Base-by-base conservation (phyloP, 2,329 filamentous ascomycete genomes). In the Aschersonia sp. region DNA sequence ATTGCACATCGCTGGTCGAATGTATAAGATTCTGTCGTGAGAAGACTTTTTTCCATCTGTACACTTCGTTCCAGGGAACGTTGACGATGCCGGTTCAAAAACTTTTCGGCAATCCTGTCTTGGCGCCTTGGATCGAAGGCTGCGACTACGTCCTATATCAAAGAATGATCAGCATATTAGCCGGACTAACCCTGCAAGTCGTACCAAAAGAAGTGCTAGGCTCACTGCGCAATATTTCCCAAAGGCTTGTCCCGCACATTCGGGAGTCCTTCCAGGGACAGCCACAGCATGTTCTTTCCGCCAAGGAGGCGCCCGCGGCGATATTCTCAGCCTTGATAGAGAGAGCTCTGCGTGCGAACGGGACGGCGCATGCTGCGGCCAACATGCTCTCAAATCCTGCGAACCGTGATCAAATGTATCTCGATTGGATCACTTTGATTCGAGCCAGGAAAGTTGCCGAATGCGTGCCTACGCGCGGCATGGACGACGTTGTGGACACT, bases 61-160 rank as follows among this genome's bases (percentile, higher is more conserved):
- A 94, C 62, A 89, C 85, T 5, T 92, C 91, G 1, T 97, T 98
- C 63, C 88, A 95, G 59, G 92, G 92, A 48, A 97, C 89, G 2
- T 77, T 98, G 57, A 98, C 92, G 1, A 94, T 96, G 65, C 92
- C 92, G 5, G 91, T 97, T 3, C 89, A 96, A 63, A 96, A 94
- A 64, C 70, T 98, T 2, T 84, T 98, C 58, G 81, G 82, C 10
- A 80, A 94, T 58, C 80, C 84, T 2, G 82, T 81, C 48, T 71
- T 97, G 48, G 87, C 89, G 3, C 77, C 84, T 1, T 98, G 92
- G 92, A 94, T 98, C 51, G 86, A 92, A 61, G 85, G 94, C 62
- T 95, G 88, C 61, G 92, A 98, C 63, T 94, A 92, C 67, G 75
- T 91, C 35, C 85, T 96, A 68, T 98, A 98, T 61, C 89, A 97